Conservation (phyloP, 345 rosid species). For the Rubroshorea leprosula region DNA sequence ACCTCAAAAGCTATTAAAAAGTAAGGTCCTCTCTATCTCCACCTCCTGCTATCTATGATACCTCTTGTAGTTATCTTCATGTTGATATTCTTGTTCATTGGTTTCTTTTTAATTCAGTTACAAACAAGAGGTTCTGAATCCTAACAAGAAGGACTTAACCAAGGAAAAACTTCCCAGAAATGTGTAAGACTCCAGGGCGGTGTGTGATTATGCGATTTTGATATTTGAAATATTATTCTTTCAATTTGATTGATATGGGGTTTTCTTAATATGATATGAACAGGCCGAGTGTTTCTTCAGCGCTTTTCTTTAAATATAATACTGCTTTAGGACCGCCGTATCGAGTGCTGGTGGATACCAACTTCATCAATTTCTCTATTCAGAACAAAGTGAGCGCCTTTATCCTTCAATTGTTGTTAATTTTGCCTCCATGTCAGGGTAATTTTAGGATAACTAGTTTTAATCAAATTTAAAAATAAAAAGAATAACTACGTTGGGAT, state of each 20-base stretch:
- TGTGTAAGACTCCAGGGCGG: slow-evolving; percentile 47
- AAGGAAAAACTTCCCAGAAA: slow-evolving; percentile 79
- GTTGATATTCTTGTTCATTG: not conserved
- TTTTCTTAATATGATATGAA: slow-evolving; percentile 4
- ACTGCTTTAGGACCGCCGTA: slow-evolving; percentile 88
- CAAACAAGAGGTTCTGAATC: slow-evolving; percentile 86
- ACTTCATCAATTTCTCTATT: slow-evolving; percentile 91
- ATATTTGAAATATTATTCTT: not conserved
- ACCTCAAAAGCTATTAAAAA: slow-evolving; percentile 61
- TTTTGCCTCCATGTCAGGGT: not conserved
- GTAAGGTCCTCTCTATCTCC: slow-evolving; percentile 22
- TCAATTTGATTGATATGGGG: not conserved
- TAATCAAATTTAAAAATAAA: too few relatives aligned
- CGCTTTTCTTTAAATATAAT: slow-evolving; percentile 82
- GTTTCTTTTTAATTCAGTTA: slow-evolving; percentile 37
- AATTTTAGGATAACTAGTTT: too few relatives aligned
- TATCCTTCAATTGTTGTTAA: not conserved
- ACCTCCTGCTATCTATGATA: not conserved
- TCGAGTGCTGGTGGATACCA: slow-evolving; percentile 85
- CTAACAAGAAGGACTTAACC: slow-evolving; percentile 66
- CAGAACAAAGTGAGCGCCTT: slow-evolving; percentile 70
- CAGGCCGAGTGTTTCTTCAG: slow-evolving; percentile 88
- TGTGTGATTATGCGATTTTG: not conserved
- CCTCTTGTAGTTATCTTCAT: not conserved
- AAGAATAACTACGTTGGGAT: too few relatives aligned